Conservation (phyloP, 192 early-diverging fungal genomes). For the Rhizoclosmatium sp. region DNA sequence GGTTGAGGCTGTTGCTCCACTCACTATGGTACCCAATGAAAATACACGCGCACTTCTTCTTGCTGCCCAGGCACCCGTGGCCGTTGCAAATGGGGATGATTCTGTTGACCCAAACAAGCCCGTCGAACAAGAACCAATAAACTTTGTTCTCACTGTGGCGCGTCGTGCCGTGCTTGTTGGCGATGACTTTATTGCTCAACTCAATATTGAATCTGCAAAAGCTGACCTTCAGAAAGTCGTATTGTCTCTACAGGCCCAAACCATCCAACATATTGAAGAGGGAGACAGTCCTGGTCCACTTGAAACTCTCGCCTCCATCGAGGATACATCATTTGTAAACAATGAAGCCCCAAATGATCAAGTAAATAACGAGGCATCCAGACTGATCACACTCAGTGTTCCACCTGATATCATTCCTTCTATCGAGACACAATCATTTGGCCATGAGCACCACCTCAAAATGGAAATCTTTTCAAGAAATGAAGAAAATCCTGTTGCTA, state of each 20-base stretch:
- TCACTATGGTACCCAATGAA: constrained; percentile 3
- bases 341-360: neutral
- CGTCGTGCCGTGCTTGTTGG: constrained; percentile 8
- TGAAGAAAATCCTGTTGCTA: neutral
- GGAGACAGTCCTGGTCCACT: too few relatives aligned
- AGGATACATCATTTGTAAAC: neutral
- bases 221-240: neutral
- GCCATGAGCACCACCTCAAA: neutral
- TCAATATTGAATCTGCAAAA: neutral
- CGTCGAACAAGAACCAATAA: neutral
- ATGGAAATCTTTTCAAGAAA: constrained; percentile 13
- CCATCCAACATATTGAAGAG: neutral
- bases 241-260: neutral
- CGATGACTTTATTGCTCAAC: constrained; percentile 3
- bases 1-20: neutral
- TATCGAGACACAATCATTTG: constrained; percentile 14
- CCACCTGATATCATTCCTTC: neutral
- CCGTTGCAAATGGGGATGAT: constrained; percentile 28
- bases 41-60: constrained; percentile 22
- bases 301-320: neutral
- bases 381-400: neutral
- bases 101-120: neutral
- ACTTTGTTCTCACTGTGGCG: constrained; percentile 21
- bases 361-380: neutral
- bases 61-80: constrained; percentile 15